Percentiles rank a stretch among this genome's conserved stretches.
Conservation (phyloP, 2,329 filamentous ascomycete genomes). For the Knoxdaviesia capensis region DNA sequence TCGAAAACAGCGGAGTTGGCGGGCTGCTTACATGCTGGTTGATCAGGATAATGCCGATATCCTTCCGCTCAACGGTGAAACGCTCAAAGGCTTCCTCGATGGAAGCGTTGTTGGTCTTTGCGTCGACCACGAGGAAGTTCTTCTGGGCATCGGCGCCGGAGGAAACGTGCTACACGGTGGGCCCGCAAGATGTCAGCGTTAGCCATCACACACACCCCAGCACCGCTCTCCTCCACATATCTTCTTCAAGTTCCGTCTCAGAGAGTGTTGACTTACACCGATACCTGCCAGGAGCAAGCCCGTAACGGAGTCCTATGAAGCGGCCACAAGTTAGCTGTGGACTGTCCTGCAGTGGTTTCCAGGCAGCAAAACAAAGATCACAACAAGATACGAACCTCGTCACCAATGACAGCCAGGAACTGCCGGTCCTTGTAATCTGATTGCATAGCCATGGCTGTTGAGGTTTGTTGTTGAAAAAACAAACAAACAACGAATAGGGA, state of each 20-base stretch:
- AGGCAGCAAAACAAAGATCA: too few species aligned
- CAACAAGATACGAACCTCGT: constrained; percentile 44
- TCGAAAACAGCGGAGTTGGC: not conserved
- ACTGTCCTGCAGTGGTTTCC: too few species aligned
- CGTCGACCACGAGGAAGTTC: constrained; percentile 94
- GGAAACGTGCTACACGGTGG: constrained; percentile 56
- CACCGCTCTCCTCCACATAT: too few species aligned
- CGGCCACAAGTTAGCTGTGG: not conserved
- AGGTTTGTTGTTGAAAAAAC: not conserved
- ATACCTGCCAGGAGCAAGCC: constrained; percentile 88
- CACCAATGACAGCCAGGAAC: constrained; percentile 92
- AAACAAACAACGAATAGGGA: too few species aligned
- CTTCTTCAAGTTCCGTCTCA: too few species aligned
- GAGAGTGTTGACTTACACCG: constrained; percentile 38
- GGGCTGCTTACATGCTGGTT: constrained; percentile 72
- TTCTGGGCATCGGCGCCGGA: constrained; percentile 75
- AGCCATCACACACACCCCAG: too few species aligned
- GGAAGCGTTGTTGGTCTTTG: constrained; percentile 70
- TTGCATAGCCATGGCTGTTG: constrained; percentile 24
- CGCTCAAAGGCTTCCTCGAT: constrained; percentile 82
- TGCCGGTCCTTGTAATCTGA: constrained; percentile 65
- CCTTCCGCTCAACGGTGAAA: constrained; percentile 79
- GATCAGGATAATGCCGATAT: constrained; percentile 90
- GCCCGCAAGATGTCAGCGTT: too few species aligned
- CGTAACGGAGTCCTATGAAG: constrained; percentile 74